Percentiles rank a stretch among this genome's conserved stretches.
Evolutionary conservation across 2,329 filamentous ascomycete species (phyloP).

Genomic region (Colletotrichum costaricense): DNA sequence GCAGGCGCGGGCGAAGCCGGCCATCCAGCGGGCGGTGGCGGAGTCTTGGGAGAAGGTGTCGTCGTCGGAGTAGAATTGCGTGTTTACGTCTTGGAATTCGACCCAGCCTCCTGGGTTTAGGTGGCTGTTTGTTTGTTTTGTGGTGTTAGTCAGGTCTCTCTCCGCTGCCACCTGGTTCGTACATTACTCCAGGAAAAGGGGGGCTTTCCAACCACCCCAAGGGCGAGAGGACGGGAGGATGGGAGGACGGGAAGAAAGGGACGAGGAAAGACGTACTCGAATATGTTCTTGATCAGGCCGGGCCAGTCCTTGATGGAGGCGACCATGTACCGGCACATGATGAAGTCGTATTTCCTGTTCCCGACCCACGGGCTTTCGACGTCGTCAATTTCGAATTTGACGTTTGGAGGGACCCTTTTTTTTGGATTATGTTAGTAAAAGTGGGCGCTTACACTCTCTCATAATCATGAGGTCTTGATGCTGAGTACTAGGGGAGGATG

Average conservation of each 20-base stretch:
- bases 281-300: neutral
- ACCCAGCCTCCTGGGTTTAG: constrained; percentile 22
- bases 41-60: neutral
- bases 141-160: constrained; percentile 35
- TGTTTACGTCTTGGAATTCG: constrained; percentile 14
- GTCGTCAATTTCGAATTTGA: constrained; percentile 74
- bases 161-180: too few species aligned
- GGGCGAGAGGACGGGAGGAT: too few species aligned
- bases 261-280: neutral
- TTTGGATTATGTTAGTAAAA: neutral
- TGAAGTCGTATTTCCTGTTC: constrained; percentile 49
- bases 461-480: neutral
- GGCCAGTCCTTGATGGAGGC: constrained; percentile 9
- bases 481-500: neutral
- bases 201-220: too few species aligned
- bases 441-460: too few species aligned
- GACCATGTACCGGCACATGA: constrained; percentile 39
- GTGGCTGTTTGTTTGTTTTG: constrained; percentile 27
- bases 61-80: constrained; percentile 3
- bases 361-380: constrained; percentile 62
- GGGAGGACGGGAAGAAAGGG: too few species aligned
- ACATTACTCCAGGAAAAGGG: too few species aligned
- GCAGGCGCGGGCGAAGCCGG: constrained; percentile 39
- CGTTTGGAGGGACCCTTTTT: constrained; percentile 68
- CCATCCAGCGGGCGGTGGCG: constrained; percentile 35